A percentile compares a stretch with the other conserved stretches of the same genome.
Conservation (phyloP, 2,329 filamentous ascomycete genomes). For the Colletotrichum cordylinicola region DNA sequence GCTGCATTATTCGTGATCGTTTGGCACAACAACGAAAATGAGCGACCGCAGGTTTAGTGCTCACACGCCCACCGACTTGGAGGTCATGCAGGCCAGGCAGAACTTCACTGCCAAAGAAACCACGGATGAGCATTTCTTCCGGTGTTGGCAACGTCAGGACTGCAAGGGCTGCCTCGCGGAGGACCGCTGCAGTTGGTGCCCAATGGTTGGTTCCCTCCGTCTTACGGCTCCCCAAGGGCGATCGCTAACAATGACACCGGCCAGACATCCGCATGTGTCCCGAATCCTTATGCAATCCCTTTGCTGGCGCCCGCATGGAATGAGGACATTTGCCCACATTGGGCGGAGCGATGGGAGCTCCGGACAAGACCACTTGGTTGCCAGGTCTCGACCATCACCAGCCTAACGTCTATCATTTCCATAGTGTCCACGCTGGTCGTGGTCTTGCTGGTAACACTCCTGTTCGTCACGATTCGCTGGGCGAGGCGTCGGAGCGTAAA, state of each 20-base stretch:
- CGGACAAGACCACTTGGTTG: slow-evolving; percentile 44
- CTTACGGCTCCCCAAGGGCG: background rate
- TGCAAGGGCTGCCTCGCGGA: slow-evolving; percentile 52
- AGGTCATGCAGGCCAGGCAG: slow-evolving; percentile 2
- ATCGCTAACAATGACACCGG: background rate
- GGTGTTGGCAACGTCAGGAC: slow-evolving; percentile 58
- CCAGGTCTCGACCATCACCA: slow-evolving; percentile 47
- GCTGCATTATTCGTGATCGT: background rate
- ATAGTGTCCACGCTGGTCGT: slow-evolving; percentile 35
- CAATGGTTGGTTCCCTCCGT: slow-evolving; percentile 45
- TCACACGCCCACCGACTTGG: background rate
- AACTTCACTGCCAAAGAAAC: slow-evolving; percentile 36
- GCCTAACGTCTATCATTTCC: slow-evolving; percentile 38
- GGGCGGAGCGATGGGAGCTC: slow-evolving; percentile 45
- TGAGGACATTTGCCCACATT: slow-evolving; percentile 59
- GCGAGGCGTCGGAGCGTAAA: slow-evolving; percentile 12
- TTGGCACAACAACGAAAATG: background rate
- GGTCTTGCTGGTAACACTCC: slow-evolving; percentile 27
- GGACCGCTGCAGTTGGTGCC: slow-evolving; percentile 57
- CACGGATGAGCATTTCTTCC: slow-evolving; percentile 45
- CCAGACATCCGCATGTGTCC: slow-evolving; percentile 60
- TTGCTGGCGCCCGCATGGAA: slow-evolving; percentile 57
- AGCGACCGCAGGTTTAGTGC: background rate
- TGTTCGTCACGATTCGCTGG: slow-evolving; percentile 15
- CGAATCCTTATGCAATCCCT: slow-evolving; percentile 50